Evolutionary conservation across 352 stramenopile genomes (phyloP).

Genomic region (Globisporangium iwayamae): DNA sequence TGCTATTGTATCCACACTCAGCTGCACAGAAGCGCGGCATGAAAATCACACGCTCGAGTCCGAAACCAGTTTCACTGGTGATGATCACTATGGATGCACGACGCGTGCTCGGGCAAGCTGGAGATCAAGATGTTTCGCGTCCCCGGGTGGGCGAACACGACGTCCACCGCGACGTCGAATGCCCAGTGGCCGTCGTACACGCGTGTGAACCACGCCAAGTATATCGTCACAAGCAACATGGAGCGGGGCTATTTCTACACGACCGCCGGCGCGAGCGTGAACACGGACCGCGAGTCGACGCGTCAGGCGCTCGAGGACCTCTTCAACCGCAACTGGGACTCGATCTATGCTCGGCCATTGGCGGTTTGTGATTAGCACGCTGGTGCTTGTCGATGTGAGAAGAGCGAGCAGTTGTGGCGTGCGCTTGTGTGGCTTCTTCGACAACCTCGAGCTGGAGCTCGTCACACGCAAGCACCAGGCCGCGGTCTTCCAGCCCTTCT

Average conservation of each 20-base stretch:
- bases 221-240: conserved; percentile 87
- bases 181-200: conserved; percentile 58
- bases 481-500: too few relatives aligned
- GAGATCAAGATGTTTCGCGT: conserved; percentile 75
- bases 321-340: conserved; percentile 80
- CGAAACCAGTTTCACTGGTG: too few relatives aligned
- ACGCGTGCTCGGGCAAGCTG: conserved; percentile 44
- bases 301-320: conserved; percentile 49
- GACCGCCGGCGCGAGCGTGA: conserved; percentile 70
- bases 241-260: conserved; percentile 87
- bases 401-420: too few relatives aligned
- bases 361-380: neutral
- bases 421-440: too few relatives aligned
- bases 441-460: too few relatives aligned
- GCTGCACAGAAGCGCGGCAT: too few relatives aligned
- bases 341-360: conserved; percentile 47
- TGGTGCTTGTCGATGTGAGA: too few relatives aligned
- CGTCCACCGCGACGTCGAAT: conserved; percentile 20
- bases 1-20: too few relatives aligned
- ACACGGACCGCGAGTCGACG: conserved; percentile 64
- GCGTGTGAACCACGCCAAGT: conserved; percentile 85
- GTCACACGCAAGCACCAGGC: too few relatives aligned
- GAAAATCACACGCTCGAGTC: too few relatives aligned
- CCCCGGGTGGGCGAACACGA: conserved; percentile 74
- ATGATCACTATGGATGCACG: conserved; percentile 15